Evolutionary conservation across 1,284 basidiomycete genomes (phyloP).

Genomic region (Gymnopus androsaceus): DNA sequence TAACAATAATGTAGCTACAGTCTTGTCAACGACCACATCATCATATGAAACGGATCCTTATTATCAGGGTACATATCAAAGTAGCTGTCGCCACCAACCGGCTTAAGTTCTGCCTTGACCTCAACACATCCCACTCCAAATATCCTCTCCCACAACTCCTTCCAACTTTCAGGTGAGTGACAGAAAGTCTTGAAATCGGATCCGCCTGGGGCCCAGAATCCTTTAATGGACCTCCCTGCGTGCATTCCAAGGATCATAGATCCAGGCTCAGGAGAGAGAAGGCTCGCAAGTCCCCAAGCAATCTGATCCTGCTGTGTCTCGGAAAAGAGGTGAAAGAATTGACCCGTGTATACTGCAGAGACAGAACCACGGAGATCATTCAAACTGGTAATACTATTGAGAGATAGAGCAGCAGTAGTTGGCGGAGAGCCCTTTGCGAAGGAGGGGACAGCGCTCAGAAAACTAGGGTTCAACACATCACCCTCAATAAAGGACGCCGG

Average conservation of each 20-base stretch:
- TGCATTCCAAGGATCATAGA: conserved; percentile 26
- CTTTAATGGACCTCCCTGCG: background rate
- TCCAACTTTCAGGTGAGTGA: conserved; percentile 40
- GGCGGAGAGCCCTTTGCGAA: conserved; percentile 4
- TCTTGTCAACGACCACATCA: no score
- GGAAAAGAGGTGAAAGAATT: no score
- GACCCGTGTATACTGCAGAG: no score
- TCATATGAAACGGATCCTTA: no score
- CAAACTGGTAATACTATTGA: conserved; percentile 41
- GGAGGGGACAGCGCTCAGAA: conserved; percentile 26
- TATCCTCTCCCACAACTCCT: conserved; percentile 35
- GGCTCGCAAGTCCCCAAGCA: no score
- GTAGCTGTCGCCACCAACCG: no score
- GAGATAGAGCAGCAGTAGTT: conserved; percentile 23
- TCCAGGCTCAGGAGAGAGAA: no score
- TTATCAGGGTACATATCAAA: no score
- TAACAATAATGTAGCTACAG: no score
- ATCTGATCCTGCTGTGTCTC: no score
- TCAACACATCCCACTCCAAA: no score
- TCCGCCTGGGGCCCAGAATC: background rate
- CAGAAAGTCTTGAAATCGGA: conserved; percentile 28
- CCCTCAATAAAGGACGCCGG: conserved; percentile 36
- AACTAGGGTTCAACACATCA: conserved; percentile 28
- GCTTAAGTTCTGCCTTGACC: no score
- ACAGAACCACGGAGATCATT: conserved; percentile 46